Evolutionary conservation across 495 filamentous ascomycete genomes (phyloP).

Genomic region (Recurvomyces mirabilis): DNA sequence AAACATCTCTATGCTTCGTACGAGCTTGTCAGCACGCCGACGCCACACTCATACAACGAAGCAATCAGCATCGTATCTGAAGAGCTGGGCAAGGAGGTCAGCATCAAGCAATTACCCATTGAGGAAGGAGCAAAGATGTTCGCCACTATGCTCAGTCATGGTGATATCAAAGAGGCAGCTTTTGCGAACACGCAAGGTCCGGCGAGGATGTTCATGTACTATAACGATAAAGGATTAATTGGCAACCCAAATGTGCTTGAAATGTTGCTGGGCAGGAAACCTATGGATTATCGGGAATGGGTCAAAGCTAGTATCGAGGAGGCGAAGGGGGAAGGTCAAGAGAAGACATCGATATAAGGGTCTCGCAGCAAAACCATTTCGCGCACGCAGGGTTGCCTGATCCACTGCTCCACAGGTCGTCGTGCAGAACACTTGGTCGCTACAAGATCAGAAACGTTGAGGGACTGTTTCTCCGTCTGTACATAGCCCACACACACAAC

Average conservation of each 20-base stretch:
- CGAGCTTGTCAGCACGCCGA: conserved; percentile 22
- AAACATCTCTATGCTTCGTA: conserved; percentile 27
- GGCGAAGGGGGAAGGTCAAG: not conserved
- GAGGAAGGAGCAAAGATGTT: conserved; percentile 4
- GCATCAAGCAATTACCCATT: conserved; percentile 4
- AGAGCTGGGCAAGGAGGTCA: conserved; percentile 17
- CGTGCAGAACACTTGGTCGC: too few relatives aligned
- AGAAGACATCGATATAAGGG: too few relatives aligned
- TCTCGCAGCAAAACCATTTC: too few relatives aligned
- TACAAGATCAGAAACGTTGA: too few relatives aligned
- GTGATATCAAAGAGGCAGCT: conserved; percentile 6
- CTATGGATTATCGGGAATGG: conserved; percentile 20
- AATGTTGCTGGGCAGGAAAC: conserved; percentile 29
- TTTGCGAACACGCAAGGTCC: conserved; percentile 17
- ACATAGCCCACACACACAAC: too few relatives aligned
- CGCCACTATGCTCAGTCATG: conserved; percentile 1
- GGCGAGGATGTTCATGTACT: conserved; percentile 28
- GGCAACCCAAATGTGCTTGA: conserved; percentile 28
- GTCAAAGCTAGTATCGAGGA: not conserved
- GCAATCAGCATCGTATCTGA: conserved; percentile 1
- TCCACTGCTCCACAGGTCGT: too few relatives aligned
- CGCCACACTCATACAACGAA: conserved; percentile 12
- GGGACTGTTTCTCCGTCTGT: too few relatives aligned
- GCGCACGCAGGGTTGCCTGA: too few relatives aligned
- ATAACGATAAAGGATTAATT: conserved; percentile 25